Evolutionary conservation across 148 eudicot genomes (phyloP).

Genomic region (Vaccinium corymbosum): DNA sequence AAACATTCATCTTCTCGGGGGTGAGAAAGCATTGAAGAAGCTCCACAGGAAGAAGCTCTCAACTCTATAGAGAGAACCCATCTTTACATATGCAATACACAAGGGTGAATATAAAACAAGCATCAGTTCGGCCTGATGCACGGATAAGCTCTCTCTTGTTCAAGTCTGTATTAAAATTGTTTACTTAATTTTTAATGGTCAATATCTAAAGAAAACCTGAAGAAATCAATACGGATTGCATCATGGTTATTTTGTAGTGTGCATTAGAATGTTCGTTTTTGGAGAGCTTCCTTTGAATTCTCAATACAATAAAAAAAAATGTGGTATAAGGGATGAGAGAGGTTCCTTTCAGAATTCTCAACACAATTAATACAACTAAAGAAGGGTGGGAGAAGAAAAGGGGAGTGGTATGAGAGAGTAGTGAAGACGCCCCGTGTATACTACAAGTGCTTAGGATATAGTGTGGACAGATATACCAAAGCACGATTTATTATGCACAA

Average conservation of each 20-base stretch:
- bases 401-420: neutral
- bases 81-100: neutral
- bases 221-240: neutral
- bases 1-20: neutral
- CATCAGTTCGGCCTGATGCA: neutral
- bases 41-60: neutral
- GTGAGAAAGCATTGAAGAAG: neutral
- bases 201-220: neutral
- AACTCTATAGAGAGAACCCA: neutral
- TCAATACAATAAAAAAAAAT: neutral
- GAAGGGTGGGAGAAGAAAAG: neutral
- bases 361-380: neutral
- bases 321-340: neutral
- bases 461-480: neutral
- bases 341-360: neutral
- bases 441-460: neutral
- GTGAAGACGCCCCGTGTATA: neutral
- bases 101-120: neutral
- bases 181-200: neutral
- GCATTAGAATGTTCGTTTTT: neutral
- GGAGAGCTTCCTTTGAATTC: neutral
- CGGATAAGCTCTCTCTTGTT: neutral
- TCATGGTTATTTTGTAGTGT: neutral
- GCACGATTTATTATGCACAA: conserved; percentile 7
- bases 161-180: neutral